A percentile compares a stretch with the other conserved stretches of the same genome.
Conservation (phyloP, 768 basidiomycete genomes). For the Boletus eberwhitei region DNA sequence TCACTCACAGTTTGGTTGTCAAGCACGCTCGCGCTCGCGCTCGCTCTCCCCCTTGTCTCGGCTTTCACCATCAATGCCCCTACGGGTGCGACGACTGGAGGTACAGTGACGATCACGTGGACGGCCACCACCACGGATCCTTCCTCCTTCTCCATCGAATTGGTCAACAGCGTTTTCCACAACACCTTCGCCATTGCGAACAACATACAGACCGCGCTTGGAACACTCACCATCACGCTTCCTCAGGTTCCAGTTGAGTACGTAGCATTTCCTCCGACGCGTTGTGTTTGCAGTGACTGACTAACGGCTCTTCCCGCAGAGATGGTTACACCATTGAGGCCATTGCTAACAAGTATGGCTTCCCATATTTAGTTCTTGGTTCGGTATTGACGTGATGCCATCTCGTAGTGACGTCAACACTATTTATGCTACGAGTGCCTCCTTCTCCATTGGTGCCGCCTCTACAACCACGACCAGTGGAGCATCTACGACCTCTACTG, state of each 20-base stretch:
- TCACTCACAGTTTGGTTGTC: background rate
- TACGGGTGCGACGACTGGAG: conserved; percentile 30
- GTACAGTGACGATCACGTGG: conserved; percentile 46
- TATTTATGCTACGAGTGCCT: conserved; percentile 37
- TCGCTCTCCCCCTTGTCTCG: conserved; percentile 42
- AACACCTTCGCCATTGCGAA: conserved; percentile 52
- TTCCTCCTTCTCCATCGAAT: conserved; percentile 40
- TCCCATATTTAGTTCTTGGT: background rate
- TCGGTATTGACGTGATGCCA: background rate
- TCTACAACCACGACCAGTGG: conserved; percentile 4
- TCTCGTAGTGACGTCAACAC: conserved; percentile 41
- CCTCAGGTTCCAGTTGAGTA: conserved; percentile 50
- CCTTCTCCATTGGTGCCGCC: conserved; percentile 41
- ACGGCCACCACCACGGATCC: conserved; percentile 40
- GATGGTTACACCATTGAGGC: conserved; percentile 47
- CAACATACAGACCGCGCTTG: conserved; percentile 42
- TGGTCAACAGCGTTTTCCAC: conserved; percentile 50
- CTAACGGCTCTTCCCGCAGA: conserved; percentile 24
- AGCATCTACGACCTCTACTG: conserved; percentile 11
- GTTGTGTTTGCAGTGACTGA: background rate
- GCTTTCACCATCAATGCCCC: conserved; percentile 45
- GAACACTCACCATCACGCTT: conserved; percentile 37
- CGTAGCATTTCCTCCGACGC: background rate
- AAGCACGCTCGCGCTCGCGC: conserved; percentile 43
- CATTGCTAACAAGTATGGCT: conserved; percentile 38